These are phyloP conservation scores for Saturnispora diversa DNA, from an alignment of 805 yeast genomes.

Conservation along the genomic window DNA sequence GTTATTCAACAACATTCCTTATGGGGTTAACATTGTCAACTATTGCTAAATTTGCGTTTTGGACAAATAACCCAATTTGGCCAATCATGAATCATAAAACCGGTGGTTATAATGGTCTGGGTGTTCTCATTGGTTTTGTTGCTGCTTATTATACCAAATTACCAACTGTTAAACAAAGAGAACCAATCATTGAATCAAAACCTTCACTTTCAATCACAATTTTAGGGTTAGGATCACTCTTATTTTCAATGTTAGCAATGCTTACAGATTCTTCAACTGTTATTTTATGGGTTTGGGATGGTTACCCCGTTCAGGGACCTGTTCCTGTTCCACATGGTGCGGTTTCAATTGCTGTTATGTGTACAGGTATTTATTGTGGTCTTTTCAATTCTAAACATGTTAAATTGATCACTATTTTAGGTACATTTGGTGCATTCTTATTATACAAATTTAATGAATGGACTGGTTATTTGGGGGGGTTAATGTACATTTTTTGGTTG, in stretches of 20 bases:
- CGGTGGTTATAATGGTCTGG: slow-evolving; percentile 79
- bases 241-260: slow-evolving; percentile 66
- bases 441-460: slow-evolving; percentile 53
- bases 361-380: slow-evolving; percentile 48
- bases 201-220: slow-evolving; percentile 38
- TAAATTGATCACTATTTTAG: slow-evolving; percentile 25
- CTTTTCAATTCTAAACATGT: slow-evolving; percentile 23
- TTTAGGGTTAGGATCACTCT: slow-evolving; percentile 66
- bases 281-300: slow-evolving; percentile 95
- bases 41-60: slow-evolving; percentile 63
- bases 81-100: slow-evolving; percentile 79
- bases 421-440: slow-evolving; percentile 42
- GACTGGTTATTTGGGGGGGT: slow-evolving; percentile 71
- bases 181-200: neutral
- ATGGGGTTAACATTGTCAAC: slow-evolving; percentile 70
- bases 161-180: slow-evolving; percentile 11
- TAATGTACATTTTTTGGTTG: slow-evolving; percentile 52
- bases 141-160: slow-evolving; percentile 52
- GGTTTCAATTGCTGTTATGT: slow-evolving; percentile 50
- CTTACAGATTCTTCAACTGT: slow-evolving; percentile 78
- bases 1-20: slow-evolving; percentile 47
- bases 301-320: slow-evolving; percentile 82
- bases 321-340: slow-evolving; percentile 81
- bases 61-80: slow-evolving; percentile 93
- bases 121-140: slow-evolving; percentile 53